A percentile compares a stretch with the other conserved stretches of the same genome.
Evolutionary conservation across 163 green algal species (phyloP).

Genomic region (Chlamydomonas reinhardtii): DNA sequence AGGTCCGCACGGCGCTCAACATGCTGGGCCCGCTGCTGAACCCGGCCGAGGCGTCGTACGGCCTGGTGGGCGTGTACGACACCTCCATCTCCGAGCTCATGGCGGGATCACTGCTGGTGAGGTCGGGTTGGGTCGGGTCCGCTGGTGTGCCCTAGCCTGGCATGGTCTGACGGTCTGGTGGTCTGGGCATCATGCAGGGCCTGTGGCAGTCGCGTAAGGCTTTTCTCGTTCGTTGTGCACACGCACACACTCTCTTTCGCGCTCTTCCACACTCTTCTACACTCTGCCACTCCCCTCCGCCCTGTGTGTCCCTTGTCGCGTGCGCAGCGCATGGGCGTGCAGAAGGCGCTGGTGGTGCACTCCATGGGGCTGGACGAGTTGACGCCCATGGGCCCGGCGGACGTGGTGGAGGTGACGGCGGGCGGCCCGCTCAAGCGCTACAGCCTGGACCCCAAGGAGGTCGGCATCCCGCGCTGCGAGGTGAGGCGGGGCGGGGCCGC

Average conservation of each 20-base stretch:
- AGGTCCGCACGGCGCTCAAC: conserved; percentile 97
- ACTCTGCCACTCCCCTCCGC: no score
- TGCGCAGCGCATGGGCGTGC: conserved; percentile 83
- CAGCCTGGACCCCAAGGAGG: conserved; percentile 89
- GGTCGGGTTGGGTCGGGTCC: not conserved
- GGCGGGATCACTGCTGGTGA: conserved; percentile 85
- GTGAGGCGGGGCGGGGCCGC: not conserved
- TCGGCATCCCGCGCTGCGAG: conserved; percentile 93
- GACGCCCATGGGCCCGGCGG: conserved; percentile 91
- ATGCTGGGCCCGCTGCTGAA: conserved; percentile 98
- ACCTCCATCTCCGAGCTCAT: conserved; percentile 88
- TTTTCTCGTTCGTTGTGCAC: no score
- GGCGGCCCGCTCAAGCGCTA: conserved; percentile 70
- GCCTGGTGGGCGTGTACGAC: conserved; percentile 95
- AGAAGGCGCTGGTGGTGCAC: conserved; percentile 96
- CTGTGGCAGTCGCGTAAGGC: no score
- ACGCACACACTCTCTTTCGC: no score
- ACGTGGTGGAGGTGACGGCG: conserved; percentile 87
- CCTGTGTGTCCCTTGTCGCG: no score
- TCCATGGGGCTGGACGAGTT: conserved; percentile 97
- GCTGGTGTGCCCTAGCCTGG: no score
- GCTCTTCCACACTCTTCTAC: no score
- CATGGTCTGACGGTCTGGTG: no score
- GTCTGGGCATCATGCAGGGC: no score
- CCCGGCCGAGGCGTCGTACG: conserved; percentile 88